Conservation (phyloP, 2,329 filamentous ascomycete species). For the Decorospora gaudefroyi region DNA sequence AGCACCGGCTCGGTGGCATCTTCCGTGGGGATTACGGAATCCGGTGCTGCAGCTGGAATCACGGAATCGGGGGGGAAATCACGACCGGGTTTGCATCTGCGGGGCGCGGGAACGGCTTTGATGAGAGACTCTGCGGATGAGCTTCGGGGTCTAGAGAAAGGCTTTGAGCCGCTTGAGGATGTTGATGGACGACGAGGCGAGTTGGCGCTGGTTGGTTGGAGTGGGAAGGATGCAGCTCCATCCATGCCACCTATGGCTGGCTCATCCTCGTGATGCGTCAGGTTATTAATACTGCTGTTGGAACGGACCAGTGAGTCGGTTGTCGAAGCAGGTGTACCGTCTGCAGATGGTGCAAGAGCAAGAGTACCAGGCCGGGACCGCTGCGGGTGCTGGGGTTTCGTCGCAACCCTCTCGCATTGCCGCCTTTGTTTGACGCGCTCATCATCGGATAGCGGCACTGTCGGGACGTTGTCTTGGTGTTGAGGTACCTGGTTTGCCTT, state of each 20-base stretch:
- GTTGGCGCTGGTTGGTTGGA: conserved; percentile 40
- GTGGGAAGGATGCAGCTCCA: conserved; percentile 29
- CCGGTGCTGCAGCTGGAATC: conserved; percentile 1
- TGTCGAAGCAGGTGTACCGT: conserved; percentile 26
- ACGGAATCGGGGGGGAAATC: conserved; percentile 25
- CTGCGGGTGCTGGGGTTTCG: conserved; percentile 23
- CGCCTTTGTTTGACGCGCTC: conserved; percentile 29
- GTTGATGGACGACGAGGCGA: conserved; percentile 40
- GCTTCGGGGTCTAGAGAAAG: conserved; percentile 19
- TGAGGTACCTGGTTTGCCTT: conserved; percentile 17
- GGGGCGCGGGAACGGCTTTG: conserved; percentile 23
- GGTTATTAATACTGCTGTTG: conserved; percentile 15
- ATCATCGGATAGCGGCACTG: conserved; percentile 30
- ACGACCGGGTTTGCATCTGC: conserved; percentile 15
- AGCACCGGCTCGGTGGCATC: conserved; percentile 22
- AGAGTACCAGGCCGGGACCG: conserved; percentile 25
- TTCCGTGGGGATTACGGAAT: conserved; percentile 34
- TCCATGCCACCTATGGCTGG: conserved; percentile 23
- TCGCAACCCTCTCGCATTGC: conserved; percentile 18
- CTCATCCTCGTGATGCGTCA: conserved; percentile 17
- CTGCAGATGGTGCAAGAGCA: conserved; percentile 31
- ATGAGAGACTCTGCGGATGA: conserved; percentile 31
- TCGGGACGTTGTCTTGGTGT: conserved; percentile 23
- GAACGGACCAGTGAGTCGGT: conserved; percentile 21
- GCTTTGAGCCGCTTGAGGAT: conserved; percentile 30